Conservation (phyloP, 2,329 filamentous ascomycete species). For the Trichoderma semiorbis region DNA sequence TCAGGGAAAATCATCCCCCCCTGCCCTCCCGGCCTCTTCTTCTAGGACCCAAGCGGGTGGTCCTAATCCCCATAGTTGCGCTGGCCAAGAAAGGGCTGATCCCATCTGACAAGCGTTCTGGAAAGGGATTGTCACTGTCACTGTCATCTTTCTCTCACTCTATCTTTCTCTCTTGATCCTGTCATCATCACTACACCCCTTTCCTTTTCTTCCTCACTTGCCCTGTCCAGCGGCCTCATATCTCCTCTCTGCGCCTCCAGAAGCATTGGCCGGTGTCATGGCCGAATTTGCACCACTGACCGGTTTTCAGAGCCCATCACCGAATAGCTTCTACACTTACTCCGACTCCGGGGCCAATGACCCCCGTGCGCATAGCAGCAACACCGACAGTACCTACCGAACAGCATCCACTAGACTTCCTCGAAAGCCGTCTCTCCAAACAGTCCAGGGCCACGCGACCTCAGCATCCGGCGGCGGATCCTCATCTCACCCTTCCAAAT, state of each 20-base stretch:
- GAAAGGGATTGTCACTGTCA: not conserved
- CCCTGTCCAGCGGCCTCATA: not conserved
- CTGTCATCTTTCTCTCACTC: not conserved
- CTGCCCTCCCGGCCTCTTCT: not conserved
- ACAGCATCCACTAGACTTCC: constrained; percentile 43
- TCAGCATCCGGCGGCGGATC: not conserved
- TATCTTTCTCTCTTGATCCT: not conserved
- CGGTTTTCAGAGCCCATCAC: constrained; percentile 28
- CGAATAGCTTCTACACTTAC: constrained; percentile 36
- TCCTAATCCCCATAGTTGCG: not conserved
- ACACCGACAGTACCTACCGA: constrained; percentile 51
- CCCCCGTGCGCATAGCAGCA: constrained; percentile 34
- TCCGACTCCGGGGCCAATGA: constrained; percentile 46
- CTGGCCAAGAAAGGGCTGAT: constrained; percentile 5
- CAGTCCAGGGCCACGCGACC: constrained; percentile 11
- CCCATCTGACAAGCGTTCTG: constrained; percentile 9
- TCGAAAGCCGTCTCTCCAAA: constrained; percentile 39
- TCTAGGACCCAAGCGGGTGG: constrained; percentile 14
- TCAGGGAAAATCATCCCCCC: constrained; percentile 13
- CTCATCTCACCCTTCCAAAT: constrained; percentile 4
- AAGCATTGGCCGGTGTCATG: constrained; percentile 24
- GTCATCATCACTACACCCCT: not conserved
- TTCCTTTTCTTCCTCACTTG: not conserved
- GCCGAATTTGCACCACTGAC: constrained; percentile 32
- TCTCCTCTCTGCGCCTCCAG: not conserved